phyloP scores from a whole-genome alignment of 768 basidiomycete genomes.

The Termitomyces sp. region DNA sequence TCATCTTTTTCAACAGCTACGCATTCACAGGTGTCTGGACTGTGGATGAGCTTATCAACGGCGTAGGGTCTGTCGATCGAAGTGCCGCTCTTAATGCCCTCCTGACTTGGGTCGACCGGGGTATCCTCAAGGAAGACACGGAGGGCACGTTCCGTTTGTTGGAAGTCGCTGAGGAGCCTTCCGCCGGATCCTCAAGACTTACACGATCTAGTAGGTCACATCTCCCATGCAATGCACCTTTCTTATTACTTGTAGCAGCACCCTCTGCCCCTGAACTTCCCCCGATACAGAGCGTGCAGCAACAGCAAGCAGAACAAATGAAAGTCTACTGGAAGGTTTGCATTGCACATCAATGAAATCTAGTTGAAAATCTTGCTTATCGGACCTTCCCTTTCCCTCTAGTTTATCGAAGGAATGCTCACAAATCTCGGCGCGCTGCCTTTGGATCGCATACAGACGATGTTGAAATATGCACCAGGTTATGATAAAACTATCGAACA shows the following conservation, averaged over 20 bases:
- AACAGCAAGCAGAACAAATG: conserved; percentile 84
- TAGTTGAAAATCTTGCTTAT: neutral
- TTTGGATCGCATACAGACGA: conserved; percentile 79
- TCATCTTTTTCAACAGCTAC: neutral
- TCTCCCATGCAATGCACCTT: neutral
- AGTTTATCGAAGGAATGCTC: conserved; percentile 92
- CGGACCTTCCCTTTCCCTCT: conserved; percentile 1
- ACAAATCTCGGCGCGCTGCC: conserved; percentile 76
- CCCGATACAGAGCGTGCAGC: conserved; percentile 51
- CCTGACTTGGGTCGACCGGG: conserved; percentile 78
- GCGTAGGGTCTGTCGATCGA: conserved; percentile 61
- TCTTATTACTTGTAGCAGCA: conserved; percentile 10
- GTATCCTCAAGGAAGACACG: conserved; percentile 66
- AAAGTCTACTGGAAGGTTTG: conserved; percentile 80
- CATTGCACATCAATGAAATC: conserved; percentile 15
- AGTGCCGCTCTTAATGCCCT: conserved; percentile 67
- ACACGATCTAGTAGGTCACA: conserved; percentile 4
- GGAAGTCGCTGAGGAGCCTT: conserved; percentile 51
- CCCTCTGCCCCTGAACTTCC: conserved; percentile 34
- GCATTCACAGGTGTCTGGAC: conserved; percentile 58
- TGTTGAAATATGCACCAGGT: conserved; percentile 79
- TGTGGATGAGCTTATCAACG: conserved; percentile 57
- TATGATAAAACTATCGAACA: conserved; percentile 81
- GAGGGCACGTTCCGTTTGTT: conserved; percentile 60
- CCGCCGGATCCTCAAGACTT: conserved; percentile 16